Base-by-base conservation (phyloP, 495 filamentous ascomycete genomes). In the Cairneyella variabilis region DNA sequence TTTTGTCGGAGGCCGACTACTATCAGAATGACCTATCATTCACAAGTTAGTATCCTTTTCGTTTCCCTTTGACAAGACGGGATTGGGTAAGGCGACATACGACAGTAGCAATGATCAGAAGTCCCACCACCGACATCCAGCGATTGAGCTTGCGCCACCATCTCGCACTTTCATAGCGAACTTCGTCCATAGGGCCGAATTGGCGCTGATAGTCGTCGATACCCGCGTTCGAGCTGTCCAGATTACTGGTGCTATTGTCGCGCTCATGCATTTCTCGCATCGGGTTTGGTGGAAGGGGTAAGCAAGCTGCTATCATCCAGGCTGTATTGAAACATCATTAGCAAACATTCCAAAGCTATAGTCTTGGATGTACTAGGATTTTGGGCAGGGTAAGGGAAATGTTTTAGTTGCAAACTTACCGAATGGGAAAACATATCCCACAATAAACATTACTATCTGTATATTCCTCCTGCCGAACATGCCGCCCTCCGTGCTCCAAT, bases 61-160 rank as follows among this genome's bases (percentile, higher is more conserved):
- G 9, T 17, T 18, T 16, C 11, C 3, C n/a, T 48, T 9, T 17
- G 5, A 48, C 34, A 22, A 25, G 30, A 18, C 22, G 1, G 20
- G 53, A 48, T 12, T 7, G 17, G 20, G 23, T 17, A 28, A 39
- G 22, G 23, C 26, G 44, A 77, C 83, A 74, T 64, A 92, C 79
- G 52, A 96, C 76, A 22, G 85, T 82, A 48, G 80, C 82, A 51
- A 96, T 79, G 27, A 98, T 80, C 51, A 87, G 70, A 12, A 93
- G 64, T 14, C 93, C 93, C 42, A 95, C 61, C 36, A 88, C 69
- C 46, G 83, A 83, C 89, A 98, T 91, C 62, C 84, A 78, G 37
- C 90, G 84, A 68, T 98, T 98, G 40, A 97, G 74, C 53, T 81
- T 87, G 53, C 93, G 79, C 93, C 93, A 97, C 91, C 92, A 97